phyloP scores from a whole-genome alignment of 305 asterid species.

The Fraxinus angustifolia region DNA sequence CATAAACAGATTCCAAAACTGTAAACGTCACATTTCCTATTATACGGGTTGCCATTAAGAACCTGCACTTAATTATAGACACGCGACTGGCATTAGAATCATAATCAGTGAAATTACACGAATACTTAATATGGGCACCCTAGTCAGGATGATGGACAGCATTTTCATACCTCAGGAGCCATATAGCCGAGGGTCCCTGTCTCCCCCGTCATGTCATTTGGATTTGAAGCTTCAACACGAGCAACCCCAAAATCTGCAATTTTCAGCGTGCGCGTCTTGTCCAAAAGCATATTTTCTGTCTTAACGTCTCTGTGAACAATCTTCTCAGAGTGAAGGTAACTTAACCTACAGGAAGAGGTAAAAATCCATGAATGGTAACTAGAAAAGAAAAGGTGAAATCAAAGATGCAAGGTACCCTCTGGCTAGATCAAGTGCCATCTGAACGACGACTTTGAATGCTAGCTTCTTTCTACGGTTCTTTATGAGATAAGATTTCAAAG shows the following conservation, averaged over 20 bases:
- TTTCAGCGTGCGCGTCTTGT: slow-evolving; percentile 60
- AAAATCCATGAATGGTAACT: not conserved
- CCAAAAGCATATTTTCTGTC: slow-evolving; percentile 81
- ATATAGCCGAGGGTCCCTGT: slow-evolving; percentile 93
- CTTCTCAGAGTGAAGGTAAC: slow-evolving; percentile 81
- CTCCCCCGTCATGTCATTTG: slow-evolving; percentile 92
- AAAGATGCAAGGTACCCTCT: slow-evolving; percentile 55
- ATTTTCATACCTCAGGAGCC: slow-evolving; percentile 79
- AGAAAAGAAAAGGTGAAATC: not conserved
- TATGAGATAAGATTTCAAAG: slow-evolving; percentile 68
- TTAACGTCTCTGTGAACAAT: slow-evolving; percentile 88
- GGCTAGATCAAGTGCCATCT: slow-evolving; percentile 80
- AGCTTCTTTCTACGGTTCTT: slow-evolving; percentile 71
- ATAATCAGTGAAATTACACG: not conserved
- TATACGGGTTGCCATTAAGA: slow-evolving; percentile 78
- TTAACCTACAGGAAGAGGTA: slow-evolving; percentile 33
- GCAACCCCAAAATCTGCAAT: slow-evolving; percentile 95
- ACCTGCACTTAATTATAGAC: slow-evolving; percentile 38
- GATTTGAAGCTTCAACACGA: slow-evolving; percentile 85
- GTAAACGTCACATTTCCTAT: slow-evolving; percentile 82
- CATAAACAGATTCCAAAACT: slow-evolving; percentile 86
- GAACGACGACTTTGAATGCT: slow-evolving; percentile 73
- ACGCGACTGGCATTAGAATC: not conserved
- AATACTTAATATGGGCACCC: not conserved
- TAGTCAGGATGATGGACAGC: not conserved